Percentiles rank a stretch among this genome's conserved stretches.
Conservation (phyloP, 2,329 filamentous ascomycete genomes). For the Paramyrothecium sp. region DNA sequence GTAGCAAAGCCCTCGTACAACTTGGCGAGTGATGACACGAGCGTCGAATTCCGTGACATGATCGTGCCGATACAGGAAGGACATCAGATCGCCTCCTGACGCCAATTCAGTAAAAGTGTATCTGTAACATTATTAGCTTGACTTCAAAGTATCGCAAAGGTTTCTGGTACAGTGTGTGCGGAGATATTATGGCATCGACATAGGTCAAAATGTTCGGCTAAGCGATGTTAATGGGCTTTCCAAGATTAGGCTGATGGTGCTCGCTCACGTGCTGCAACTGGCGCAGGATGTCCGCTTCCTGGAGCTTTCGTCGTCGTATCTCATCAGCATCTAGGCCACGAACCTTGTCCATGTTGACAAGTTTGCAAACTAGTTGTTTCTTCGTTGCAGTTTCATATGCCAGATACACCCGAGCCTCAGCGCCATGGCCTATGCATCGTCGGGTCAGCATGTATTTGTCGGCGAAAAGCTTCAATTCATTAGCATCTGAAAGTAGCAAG, state of each 20-base stretch:
- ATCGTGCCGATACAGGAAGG: conserved; percentile 38
- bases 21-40: conserved; percentile 44
- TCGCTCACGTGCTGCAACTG: conserved; percentile 51
- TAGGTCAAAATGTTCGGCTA: conserved; percentile 56
- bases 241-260: neutral
- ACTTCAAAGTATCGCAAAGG: neutral
- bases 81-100: conserved; percentile 52
- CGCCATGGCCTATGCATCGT: conserved; percentile 34
- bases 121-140: conserved; percentile 22
- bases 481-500: neutral
- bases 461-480: conserved; percentile 25
- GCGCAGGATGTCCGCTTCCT: conserved; percentile 52
- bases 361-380: conserved; percentile 68
- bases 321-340: conserved; percentile 20
- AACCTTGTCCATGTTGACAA: conserved; percentile 49
- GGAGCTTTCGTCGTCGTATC: conserved; percentile 35
- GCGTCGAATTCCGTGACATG: conserved; percentile 38
- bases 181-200: conserved; percentile 48
- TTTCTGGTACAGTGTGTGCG: conserved; percentile 38
- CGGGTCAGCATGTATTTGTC: conserved; percentile 30
- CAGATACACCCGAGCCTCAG: conserved; percentile 34
- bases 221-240: conserved; percentile 8
- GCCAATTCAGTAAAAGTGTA: conserved; percentile 59
- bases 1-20: conserved; percentile 44
- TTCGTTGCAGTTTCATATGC: conserved; percentile 46